These are phyloP conservation scores for Pseudonectria foliicola DNA, from an alignment of 2,329 filamentous ascomycete species.

Conservation along the genomic window DNA sequence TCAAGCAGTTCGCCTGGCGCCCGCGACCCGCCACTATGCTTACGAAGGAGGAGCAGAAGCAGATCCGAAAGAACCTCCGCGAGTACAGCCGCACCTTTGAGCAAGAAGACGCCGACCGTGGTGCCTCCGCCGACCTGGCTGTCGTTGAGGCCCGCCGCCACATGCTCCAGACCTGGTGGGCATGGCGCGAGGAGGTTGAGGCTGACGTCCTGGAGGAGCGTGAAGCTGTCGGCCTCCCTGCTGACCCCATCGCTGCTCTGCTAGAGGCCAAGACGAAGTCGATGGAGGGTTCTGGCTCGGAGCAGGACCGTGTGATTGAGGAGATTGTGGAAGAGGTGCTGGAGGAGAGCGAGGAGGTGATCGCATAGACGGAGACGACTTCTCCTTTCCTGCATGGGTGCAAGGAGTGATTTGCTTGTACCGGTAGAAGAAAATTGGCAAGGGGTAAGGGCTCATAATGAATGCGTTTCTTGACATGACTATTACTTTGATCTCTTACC, in stretches of 20 bases:
- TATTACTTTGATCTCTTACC: background rate
- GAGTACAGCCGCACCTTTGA: conserved; percentile 95
- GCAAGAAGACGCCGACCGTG: conserved; percentile 87
- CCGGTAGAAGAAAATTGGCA: conserved; percentile 25
- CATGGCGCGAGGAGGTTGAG: conserved; percentile 71
- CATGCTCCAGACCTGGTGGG: conserved; percentile 80
- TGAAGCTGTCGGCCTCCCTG: conserved; percentile 57
- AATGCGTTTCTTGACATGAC: conserved; percentile 10
- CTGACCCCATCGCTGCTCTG: conserved; percentile 55
- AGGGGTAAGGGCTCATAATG: conserved; percentile 29
- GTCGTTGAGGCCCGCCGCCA: conserved; percentile 82
- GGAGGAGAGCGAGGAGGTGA: conserved; percentile 77
- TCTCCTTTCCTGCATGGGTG: conserved; percentile 23
- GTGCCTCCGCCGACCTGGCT: conserved; percentile 86
- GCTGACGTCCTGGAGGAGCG: conserved; percentile 67
- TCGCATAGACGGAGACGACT: conserved; percentile 27
- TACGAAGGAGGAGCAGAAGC: conserved; percentile 93
- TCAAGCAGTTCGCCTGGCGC: conserved; percentile 96
- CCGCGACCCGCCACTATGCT: conserved; percentile 87
- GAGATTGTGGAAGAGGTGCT: conserved; percentile 79
- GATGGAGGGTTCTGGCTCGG: conserved; percentile 48
- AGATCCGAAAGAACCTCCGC: conserved; percentile 94
- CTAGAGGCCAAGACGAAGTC: conserved; percentile 48
- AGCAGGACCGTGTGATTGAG: conserved; percentile 75
- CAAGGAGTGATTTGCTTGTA: conserved; percentile 26